Evolutionary conservation across 441 rosid genomes (phyloP).

Genomic region (Daphne laureola): DNA sequence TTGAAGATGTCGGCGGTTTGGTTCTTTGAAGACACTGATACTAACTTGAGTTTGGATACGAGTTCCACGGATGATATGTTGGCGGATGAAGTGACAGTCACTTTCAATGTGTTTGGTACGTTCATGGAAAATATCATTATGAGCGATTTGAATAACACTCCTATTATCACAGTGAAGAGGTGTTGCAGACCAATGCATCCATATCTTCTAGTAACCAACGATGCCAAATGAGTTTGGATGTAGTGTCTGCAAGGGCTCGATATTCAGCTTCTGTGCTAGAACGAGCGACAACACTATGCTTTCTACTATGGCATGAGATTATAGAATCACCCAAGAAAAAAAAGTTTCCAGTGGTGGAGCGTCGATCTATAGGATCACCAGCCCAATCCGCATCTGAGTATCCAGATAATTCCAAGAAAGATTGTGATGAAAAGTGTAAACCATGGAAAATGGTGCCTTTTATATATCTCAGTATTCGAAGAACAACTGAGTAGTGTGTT

Average conservation of each 20-base stretch:
- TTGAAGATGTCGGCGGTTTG: too few species aligned
- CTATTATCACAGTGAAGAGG: background rate
- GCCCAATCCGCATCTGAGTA: conserved; percentile 2
- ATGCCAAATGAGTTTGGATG: background rate
- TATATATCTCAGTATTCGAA: background rate
- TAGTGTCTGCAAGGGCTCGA: background rate
- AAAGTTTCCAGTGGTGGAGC: background rate
- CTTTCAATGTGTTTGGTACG: too few species aligned
- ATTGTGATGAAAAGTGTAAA: background rate
- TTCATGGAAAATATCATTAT: background rate
- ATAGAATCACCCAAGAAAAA: background rate
- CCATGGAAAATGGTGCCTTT: background rate
- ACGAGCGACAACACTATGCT: background rate
- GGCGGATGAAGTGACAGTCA: too few species aligned
- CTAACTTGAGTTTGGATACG: too few species aligned
- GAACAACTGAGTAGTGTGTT: background rate
- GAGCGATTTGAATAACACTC: background rate
- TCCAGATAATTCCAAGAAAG: background rate
- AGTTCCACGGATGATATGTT: too few species aligned
- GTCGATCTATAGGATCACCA: background rate
- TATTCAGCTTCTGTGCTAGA: background rate
- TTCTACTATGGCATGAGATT: background rate
- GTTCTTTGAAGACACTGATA: too few species aligned
- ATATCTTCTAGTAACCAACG: background rate
- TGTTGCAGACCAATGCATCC: background rate